Conservation (phyloP, 805 yeast genomes). For the Wickerhamomyces chaumierensis region DNA sequence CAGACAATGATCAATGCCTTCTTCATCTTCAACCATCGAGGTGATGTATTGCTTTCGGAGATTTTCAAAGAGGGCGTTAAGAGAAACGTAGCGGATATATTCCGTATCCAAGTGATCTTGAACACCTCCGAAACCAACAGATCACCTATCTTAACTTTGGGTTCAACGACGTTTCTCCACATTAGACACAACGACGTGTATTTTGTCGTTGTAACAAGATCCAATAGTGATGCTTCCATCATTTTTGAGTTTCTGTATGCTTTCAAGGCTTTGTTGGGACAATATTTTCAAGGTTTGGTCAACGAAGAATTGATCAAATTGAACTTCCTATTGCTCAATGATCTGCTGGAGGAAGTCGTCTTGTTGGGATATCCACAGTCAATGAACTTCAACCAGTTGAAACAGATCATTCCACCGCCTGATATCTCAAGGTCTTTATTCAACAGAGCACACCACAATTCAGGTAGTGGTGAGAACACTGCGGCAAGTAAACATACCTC, state of each 20-base stretch:
- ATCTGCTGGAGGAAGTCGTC: conserved; percentile 62
- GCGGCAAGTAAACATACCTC: too few relatives aligned
- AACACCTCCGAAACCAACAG: conserved; percentile 43
- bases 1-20: conserved; percentile 66
- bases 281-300: conserved; percentile 21
- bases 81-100: conserved; percentile 73
- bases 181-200: conserved; percentile 54
- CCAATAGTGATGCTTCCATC: conserved; percentile 74
- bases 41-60: conserved; percentile 73
- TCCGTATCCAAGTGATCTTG: conserved; percentile 83
- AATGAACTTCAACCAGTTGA: conserved; percentile 38
- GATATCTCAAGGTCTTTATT: conserved; percentile 4
- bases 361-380: conserved; percentile 73
- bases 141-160: conserved; percentile 73
- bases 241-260: conserved; percentile 71
- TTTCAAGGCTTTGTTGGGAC: conserved; percentile 41
- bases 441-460: not conserved
- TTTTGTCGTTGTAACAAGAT: conserved; percentile 82
- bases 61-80: conserved; percentile 66
- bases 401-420: conserved; percentile 22
- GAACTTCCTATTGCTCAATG: conserved; percentile 63
- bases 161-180: conserved; percentile 85
- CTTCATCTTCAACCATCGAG: conserved; percentile 67
- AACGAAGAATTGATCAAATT: conserved; percentile 43
- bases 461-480: too few relatives aligned